Evolutionary conservation across 2,329 filamentous ascomycete genomes (phyloP).

Genomic region (Talaromyces islandicus): DNA sequence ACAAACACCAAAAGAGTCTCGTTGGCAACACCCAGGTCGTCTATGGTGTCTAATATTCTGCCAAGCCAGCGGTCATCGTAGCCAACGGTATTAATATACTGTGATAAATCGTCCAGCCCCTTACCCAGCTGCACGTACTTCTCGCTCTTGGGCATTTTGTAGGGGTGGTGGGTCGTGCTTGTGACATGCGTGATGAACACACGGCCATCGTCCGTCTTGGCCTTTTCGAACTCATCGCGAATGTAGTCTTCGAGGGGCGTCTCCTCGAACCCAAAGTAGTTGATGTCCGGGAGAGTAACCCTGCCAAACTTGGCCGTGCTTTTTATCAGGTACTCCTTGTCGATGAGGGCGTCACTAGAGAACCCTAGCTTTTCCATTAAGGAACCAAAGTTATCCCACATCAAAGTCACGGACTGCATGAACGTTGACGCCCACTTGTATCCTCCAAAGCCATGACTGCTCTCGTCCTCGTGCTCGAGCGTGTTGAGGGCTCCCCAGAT

Average conservation of each 20-base stretch:
- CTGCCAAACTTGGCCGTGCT: conserved; percentile 24
- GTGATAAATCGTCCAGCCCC: conserved; percentile 19
- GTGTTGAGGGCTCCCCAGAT: conserved; percentile 21
- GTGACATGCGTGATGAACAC: conserved; percentile 30
- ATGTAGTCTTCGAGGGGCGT: conserved; percentile 26
- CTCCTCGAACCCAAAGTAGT: conserved; percentile 29
- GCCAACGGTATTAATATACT: conserved; percentile 26
- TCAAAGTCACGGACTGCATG: conserved; percentile 28
- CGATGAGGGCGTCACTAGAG: conserved; percentile 3
- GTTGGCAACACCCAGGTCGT: conserved; percentile 25
- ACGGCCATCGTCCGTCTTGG: conserved; percentile 23
- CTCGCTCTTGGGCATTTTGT: conserved; percentile 22
- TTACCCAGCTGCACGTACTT: conserved; percentile 17
- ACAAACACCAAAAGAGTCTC: conserved; percentile 29
- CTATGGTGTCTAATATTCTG: conserved; percentile 23
- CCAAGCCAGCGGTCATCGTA: conserved; percentile 27
- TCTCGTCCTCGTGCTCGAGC: conserved; percentile 19
- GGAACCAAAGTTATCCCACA: conserved; percentile 24
- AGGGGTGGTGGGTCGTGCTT: conserved; percentile 29
- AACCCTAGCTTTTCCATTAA: conserved; percentile 23
- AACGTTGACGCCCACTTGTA: conserved; percentile 29
- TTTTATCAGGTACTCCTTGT: conserved; percentile 20
- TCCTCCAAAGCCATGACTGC: conserved; percentile 12
- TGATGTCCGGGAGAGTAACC: conserved; percentile 20
- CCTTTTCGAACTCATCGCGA: conserved; percentile 26